Base-by-base conservation (phyloP, 257 asterid species). In the Forsythia suspensa region DNA sequence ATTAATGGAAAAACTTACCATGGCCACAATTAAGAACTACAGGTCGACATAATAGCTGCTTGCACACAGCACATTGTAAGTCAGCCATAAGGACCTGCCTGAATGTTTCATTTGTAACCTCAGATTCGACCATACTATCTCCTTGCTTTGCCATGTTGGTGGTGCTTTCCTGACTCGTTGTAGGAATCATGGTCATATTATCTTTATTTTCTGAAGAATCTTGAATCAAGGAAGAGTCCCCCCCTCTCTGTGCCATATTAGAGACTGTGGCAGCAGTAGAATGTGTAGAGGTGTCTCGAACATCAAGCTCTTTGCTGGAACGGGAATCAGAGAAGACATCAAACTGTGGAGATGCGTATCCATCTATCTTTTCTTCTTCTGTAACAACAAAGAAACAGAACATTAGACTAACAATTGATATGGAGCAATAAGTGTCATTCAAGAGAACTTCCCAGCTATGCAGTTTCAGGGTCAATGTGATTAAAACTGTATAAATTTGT, bases 1-100 rank as follows among this genome's bases (percentile, higher is more conserved):
- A 48, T 20, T 39, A 70, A 18, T 57, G 9, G 77, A 73, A 71
- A 72, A 61, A 48, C 78, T 70, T 81, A 90, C 97, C 96, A 63
- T 92, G 94, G 70, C 97, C 97, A 79, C 97, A 92, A 73, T 92
- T 90, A 52, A 92, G 96, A 86, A 89, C 97, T 38, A 90, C 72
- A 15, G 97, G 96, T 68, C 82, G 84, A 71, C 67, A 92, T 68
- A 92, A 75, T 73, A 92, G 82, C 59, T 84, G 88, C 81, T 83
- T 83, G 94, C 97, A 92, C 61, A 85, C 76, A 55, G 85, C 83
- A 75, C 97, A 92, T 9, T 76, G 80, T n/a, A 92, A 75, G 81
- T 88, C 84, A 6, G 84, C 74, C 71, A 80, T 34, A 75, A 76
- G 84, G 82, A 82, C 76, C 72, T 46, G 84, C 68, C 78, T 83